phyloP scores from a whole-genome alignment of 495 filamentous ascomycete genomes.

The Tuber calosporum region DNA sequence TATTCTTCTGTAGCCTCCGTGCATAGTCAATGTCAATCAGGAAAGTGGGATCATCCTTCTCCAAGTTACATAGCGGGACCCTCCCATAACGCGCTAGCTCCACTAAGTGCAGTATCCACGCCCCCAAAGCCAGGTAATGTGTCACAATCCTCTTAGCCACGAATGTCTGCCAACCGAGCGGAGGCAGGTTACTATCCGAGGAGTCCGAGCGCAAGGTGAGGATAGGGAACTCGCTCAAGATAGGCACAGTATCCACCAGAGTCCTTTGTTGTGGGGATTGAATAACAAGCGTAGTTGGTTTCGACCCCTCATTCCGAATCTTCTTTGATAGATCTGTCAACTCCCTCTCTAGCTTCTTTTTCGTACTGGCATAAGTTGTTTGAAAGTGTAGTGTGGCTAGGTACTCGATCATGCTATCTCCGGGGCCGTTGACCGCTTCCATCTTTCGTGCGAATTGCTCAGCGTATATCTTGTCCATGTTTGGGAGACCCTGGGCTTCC shows the following conservation, averaged over 20 bases:
- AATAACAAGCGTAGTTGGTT: slow-evolving; percentile 72
- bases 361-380: slow-evolving; percentile 76
- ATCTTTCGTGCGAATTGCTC: slow-evolving; percentile 60
- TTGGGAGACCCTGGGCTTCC: slow-evolving; percentile 69
- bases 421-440: slow-evolving; percentile 59
- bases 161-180: slow-evolving; percentile 88
- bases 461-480: slow-evolving; percentile 82
- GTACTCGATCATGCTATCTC: slow-evolving; percentile 76
- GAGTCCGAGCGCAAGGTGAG: slow-evolving; percentile 72
- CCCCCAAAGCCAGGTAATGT: slow-evolving; percentile 81
- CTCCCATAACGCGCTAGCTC: slow-evolving; percentile 86
- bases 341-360: slow-evolving; percentile 79
- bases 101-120: slow-evolving; percentile 83
- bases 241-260: slow-evolving; percentile 75
- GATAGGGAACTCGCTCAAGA: slow-evolving; percentile 75
- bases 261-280: slow-evolving; percentile 79
- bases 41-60: slow-evolving; percentile 86
- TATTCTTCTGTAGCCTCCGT: slow-evolving; percentile 77
- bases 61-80: slow-evolving; percentile 89
- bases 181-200: slow-evolving; percentile 77
- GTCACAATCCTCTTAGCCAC: slow-evolving; percentile 76
- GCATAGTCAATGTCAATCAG: slow-evolving; percentile 95
- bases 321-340: slow-evolving; percentile 78
- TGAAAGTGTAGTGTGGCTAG: slow-evolving; percentile 82
- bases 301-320: slow-evolving; percentile 72